Conservation (phyloP, 345 rosid genomes). For the Kandelia obovata region DNA sequence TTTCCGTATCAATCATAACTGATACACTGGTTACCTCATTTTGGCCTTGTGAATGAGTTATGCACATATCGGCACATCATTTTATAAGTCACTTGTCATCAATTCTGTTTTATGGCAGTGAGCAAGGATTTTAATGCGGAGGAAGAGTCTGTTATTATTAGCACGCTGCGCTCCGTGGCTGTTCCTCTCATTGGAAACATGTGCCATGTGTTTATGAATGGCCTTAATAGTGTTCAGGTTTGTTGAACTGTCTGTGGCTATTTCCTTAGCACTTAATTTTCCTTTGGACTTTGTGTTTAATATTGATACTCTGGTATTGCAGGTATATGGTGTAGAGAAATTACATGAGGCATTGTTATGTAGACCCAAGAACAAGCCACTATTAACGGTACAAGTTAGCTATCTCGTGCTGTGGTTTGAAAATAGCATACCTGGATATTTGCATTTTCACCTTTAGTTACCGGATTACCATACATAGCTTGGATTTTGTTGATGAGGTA, state of each 20-base stretch:
- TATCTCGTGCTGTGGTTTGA: neutral
- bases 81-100: too few relatives aligned
- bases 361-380: conserved; percentile 72
- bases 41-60: too few relatives aligned
- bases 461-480: neutral
- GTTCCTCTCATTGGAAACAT: conserved; percentile 87
- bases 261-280: too few relatives aligned
- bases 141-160: conserved; percentile 63
- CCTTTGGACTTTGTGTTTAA: neutral
- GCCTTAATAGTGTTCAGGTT: conserved; percentile 91
- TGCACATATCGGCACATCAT: too few relatives aligned
- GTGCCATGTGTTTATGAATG: conserved; percentile 95
- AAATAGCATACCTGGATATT: neutral
- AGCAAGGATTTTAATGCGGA: conserved; percentile 59
- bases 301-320: conserved; percentile 2
- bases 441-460: neutral
- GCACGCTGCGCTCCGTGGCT: conserved; percentile 79
- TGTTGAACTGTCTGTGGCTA: neutral
- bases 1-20: too few relatives aligned
- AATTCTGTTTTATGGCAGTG: conserved; percentile 37
- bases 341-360: conserved; percentile 78
- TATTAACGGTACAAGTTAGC: conserved; percentile 60
- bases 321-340: conserved; percentile 95
- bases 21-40: neutral
- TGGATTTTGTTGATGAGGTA: conserved; percentile 5